phyloP scores from a whole-genome alignment of 2,329 filamentous ascomycete genomes.

The Graphiopsis chlorocephala region DNA sequence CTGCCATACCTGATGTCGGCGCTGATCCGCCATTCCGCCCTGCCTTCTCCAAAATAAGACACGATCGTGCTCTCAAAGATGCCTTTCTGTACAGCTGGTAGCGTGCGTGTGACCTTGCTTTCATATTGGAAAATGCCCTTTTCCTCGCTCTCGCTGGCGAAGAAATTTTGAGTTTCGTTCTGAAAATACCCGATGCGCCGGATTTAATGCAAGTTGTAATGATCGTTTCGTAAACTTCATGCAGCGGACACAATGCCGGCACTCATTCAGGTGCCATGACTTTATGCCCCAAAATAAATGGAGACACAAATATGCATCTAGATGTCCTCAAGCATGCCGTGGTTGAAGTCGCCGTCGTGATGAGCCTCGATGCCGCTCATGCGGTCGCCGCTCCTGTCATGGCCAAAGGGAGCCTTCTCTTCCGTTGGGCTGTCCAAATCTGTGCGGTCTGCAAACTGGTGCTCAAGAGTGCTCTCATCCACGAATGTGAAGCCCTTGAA shows the following conservation, averaged over 20 bases:
- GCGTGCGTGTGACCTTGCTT: neutral
- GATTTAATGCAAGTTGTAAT: slow-evolving; percentile 7
- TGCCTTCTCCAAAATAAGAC: neutral
- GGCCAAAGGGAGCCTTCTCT: slow-evolving; percentile 14
- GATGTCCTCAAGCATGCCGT: slow-evolving; percentile 41
- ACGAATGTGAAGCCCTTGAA: slow-evolving; percentile 99
- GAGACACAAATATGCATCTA: slow-evolving; percentile 13
- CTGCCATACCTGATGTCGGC: neutral
- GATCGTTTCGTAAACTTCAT: slow-evolving; percentile 13
- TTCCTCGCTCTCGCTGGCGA: neutral
- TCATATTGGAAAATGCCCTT: neutral
- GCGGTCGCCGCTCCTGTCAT: slow-evolving; percentile 42
- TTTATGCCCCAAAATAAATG: neutral
- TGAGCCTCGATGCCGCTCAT: slow-evolving; percentile 51
- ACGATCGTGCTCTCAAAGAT: neutral
- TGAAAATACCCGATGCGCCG: slow-evolving; percentile 5
- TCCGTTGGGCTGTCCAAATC: slow-evolving; percentile 30
- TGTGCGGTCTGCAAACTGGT: slow-evolving; percentile 60
- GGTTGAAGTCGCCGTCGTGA: slow-evolving; percentile 48
- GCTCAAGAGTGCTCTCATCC: slow-evolving; percentile 93
- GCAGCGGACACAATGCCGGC: neutral
- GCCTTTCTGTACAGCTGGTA: slow-evolving; percentile 7
- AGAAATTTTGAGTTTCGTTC: neutral
- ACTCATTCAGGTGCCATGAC: neutral
- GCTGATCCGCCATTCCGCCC: neutral